Percentiles rank a stretch among this genome's conserved stretches.
These are phyloP conservation scores for Eucalyptus urophylla DNA, from an alignment of 345 rosid species.

Conservation along the genomic window DNA sequence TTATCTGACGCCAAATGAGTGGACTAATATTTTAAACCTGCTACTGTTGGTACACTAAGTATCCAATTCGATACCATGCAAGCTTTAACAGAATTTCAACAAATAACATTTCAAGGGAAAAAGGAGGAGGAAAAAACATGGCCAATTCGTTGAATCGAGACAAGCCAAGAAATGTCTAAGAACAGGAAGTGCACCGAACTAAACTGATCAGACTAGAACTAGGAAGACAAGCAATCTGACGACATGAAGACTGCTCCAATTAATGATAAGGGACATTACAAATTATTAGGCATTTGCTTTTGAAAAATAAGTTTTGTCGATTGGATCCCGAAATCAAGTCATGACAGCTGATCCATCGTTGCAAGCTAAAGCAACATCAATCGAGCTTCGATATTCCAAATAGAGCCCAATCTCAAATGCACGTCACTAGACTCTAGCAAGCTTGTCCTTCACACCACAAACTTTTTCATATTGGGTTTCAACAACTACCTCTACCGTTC, in stretches of 20 bases:
- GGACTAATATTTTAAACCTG: background rate
- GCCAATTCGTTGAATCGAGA: background rate
- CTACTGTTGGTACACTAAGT: background rate
- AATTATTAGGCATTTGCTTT: background rate
- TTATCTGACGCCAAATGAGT: background rate
- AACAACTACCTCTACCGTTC: background rate
- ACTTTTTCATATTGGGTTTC: background rate
- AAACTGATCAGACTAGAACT: background rate
- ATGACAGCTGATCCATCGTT: background rate
- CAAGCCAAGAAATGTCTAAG: background rate
- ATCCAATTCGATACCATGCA: background rate
- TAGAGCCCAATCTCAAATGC: background rate
- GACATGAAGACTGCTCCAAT: background rate
- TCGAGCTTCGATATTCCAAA: background rate
- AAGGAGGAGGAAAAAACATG: background rate
- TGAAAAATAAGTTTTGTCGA: background rate
- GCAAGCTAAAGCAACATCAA: background rate
- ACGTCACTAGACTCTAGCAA: background rate
- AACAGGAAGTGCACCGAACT: background rate
- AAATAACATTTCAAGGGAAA: background rate
- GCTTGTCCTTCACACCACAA: background rate
- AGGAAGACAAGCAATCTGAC: background rate
- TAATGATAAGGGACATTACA: background rate
- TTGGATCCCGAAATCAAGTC: background rate
- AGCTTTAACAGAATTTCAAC: background rate